These are phyloP conservation scores for Diaporthe citrichinensis DNA, from an alignment of 2,329 filamentous ascomycete genomes.

Conservation along the genomic window DNA sequence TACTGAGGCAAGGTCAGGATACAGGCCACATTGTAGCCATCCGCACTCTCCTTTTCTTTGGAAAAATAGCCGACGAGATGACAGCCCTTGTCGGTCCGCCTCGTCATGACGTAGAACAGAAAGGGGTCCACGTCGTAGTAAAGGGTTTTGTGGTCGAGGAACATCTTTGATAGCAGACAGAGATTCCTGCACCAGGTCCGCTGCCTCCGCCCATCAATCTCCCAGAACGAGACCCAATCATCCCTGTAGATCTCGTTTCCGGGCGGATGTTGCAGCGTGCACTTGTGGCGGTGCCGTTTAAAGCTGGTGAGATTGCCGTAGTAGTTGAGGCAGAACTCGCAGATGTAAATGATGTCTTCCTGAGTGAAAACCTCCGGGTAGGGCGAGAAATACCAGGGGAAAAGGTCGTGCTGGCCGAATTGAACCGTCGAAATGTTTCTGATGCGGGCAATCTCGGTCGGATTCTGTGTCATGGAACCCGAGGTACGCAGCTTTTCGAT, in stretches of 20 bases:
- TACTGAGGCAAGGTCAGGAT: constrained; percentile 97
- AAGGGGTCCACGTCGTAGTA: constrained; percentile 99
- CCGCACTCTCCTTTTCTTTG: constrained; percentile 97
- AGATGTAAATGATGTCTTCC: constrained; percentile 93
- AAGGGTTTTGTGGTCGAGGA: constrained; percentile 96
- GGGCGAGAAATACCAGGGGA: constrained; percentile 99
- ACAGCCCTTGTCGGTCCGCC: constrained; percentile 87
- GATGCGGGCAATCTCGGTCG: constrained; percentile 95
- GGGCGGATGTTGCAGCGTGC: constrained; percentile 90
- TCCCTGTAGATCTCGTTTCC: constrained; percentile 99
- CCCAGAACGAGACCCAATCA: constrained; percentile 93
- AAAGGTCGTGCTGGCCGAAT: constrained; percentile 92
- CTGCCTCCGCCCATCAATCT: constrained; percentile 95
- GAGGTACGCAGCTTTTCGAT: constrained; percentile 96
- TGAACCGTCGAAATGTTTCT: constrained; percentile 95
- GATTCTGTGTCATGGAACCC: constrained; percentile 99
- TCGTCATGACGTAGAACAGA: constrained; percentile 98
- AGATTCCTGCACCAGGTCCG: constrained; percentile 97
- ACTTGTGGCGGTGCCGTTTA: constrained; percentile 88
- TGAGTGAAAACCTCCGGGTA: constrained; percentile 92
- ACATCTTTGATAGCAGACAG: constrained; percentile 94
- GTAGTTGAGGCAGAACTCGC: constrained; percentile 96
- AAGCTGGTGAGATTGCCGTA: constrained; percentile 89
- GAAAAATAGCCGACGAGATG: constrained; percentile 99
- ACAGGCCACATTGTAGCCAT: constrained; percentile 98